Percentiles rank a stretch among this genome's conserved stretches.
Conservation (phyloP, 805 yeast species). For the Ogataea degrootiae region DNA sequence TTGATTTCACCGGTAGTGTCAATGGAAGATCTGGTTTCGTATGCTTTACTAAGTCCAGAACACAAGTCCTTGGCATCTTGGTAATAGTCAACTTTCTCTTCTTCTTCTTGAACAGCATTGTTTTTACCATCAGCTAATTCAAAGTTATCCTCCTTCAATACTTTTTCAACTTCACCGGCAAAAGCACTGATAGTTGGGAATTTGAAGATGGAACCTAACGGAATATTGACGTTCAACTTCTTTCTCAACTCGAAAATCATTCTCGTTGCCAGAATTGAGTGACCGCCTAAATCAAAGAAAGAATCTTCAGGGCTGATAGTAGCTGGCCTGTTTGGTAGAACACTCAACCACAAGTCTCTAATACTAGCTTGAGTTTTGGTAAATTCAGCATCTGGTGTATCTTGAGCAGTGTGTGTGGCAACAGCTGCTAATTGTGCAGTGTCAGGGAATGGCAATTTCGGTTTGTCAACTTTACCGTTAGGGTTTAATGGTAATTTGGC, state of each 20-base stretch:
- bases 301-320: constrained; percentile 74
- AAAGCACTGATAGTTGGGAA: constrained; percentile 80
- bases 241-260: constrained; percentile 92
- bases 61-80: constrained; percentile 65
- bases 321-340: constrained; percentile 83
- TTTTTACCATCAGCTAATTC: constrained; percentile 35
- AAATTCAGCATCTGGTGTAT: constrained; percentile 48
- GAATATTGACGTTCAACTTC: constrained; percentile 71
- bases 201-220: constrained; percentile 85
- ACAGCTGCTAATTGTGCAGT: constrained; percentile 79
- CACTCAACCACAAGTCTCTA: constrained; percentile 78
- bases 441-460: constrained; percentile 92
- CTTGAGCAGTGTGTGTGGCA: constrained; percentile 44
- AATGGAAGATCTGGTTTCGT: constrained; percentile 35
- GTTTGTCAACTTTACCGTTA: constrained; percentile 97
- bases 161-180: constrained; percentile 63
- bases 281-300: constrained; percentile 97
- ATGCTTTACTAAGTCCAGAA: constrained; percentile 38
- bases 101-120: constrained; percentile 23
- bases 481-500: constrained; percentile 88
- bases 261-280: constrained; percentile 92
- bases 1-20: constrained; percentile 22
- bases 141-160: constrained; percentile 46
- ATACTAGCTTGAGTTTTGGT: constrained; percentile 62
- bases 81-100: constrained; percentile 46